Percentiles rank a stretch among this genome's conserved stretches.
phyloP scores from a whole-genome alignment of 106 monocot genomes.

The Dendrobium huoshanense region DNA sequence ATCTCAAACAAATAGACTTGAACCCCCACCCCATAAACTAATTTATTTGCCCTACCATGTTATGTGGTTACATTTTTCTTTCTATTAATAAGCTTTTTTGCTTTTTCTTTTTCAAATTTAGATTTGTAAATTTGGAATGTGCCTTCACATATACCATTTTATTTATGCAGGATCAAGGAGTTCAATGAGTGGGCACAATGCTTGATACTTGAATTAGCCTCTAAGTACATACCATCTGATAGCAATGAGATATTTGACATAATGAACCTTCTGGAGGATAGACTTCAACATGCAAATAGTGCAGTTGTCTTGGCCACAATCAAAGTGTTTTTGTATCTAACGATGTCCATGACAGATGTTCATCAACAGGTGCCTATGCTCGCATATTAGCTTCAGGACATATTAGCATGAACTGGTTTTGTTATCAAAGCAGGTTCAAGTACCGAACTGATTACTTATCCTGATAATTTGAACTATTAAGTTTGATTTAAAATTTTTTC shows the following conservation, averaged over 20 bases:
- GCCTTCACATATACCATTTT: neutral
- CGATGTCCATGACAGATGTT: constrained; percentile 99
- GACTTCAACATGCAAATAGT: constrained; percentile 97
- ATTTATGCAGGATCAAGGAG: constrained; percentile 68
- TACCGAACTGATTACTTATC: neutral
- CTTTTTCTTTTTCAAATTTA: neutral
- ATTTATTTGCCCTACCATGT: neutral
- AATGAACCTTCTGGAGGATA: constrained; percentile 99
- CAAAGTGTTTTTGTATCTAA: constrained; percentile 91
- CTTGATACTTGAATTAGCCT: constrained; percentile 85
- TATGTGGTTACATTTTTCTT: neutral
- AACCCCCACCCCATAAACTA: neutral
- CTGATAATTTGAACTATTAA: neutral
- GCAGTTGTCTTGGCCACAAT: constrained; percentile 97
- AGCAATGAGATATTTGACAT: constrained; percentile 94
- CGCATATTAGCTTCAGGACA: neutral
- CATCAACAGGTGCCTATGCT: constrained; percentile 80
- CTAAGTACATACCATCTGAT: constrained; percentile 86
- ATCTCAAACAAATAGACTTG: neutral
- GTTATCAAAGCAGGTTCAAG: neutral
- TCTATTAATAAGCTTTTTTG: neutral
- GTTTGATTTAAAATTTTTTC: neutral
- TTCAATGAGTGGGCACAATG: constrained; percentile 99
- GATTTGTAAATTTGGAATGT: neutral
- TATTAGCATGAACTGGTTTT: neutral